Base-by-base conservation (phyloP, 331 rosid species). In the Saraca asoca region DNA sequence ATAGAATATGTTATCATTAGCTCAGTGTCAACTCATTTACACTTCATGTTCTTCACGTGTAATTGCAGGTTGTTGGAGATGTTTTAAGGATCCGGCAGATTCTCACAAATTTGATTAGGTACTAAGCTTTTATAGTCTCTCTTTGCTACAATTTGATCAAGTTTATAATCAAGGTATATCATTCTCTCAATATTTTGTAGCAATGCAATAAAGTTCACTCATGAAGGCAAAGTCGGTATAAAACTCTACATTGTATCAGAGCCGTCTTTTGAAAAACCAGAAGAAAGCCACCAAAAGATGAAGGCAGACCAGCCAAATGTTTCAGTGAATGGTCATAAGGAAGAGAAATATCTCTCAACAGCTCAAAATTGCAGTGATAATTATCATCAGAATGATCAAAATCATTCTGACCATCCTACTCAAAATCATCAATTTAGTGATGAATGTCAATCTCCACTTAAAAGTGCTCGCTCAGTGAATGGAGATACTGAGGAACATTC, bases 51-150 rank as follows among this genome's bases (percentile, higher is more conserved):
- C 9, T 24, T 37, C 41, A 52, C 44, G 51, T 17, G 17, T 29
- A 24, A 62, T 68, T 83, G 41, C 85, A 91, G 96, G 90, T 89
- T 38, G 70, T 81, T 64, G 98, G 98, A 41, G 98, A 89, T 73
- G 98, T 92, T 74, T 82, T 92, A 69, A 85, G 98, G 79, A 85
- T 92, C 73, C 84, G 98, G 55, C 98, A 92, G 79, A 89, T 85
- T 31, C 95, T 92, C 58, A 92, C 98, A 29, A 92, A 92, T 80
- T 85, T 92, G 76, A 68, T 84, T 77, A 85, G 96, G 97, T 91
- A 87, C 70, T 19, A 0, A 60, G 56, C 41, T 50, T 66, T 39
- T n/a, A n/a, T n/a, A n/a, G n/a, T n/a, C n/a, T n/a, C n/a, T n/a
- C n/a, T n/a, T n/a, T n/a, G n/a, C n/a, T n/a, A n/a, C n/a, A n/a